A percentile compares a stretch with the other conserved stretches of the same genome.
These are phyloP conservation scores for Ceratobasidium sp. DNA, from an alignment of 1,284 basidiomycete species.

Conservation along the genomic window DNA sequence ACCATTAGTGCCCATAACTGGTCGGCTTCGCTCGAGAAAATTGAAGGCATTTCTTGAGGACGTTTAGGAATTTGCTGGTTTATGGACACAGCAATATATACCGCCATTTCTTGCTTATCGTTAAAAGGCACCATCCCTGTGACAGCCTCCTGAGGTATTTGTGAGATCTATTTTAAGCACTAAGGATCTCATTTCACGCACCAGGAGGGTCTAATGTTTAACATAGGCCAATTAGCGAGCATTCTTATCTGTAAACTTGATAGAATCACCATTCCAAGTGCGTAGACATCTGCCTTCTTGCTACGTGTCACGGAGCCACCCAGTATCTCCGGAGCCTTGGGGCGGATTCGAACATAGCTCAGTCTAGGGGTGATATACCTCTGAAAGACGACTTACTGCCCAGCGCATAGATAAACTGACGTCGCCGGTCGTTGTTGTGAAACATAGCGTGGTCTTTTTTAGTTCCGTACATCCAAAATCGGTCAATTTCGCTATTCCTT, in stretches of 20 bases:
- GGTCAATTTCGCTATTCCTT: neutral
- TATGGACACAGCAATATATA: neutral
- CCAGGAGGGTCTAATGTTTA: neutral
- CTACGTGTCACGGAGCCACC: neutral
- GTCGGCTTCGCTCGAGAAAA: neutral
- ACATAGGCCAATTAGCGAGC: neutral
- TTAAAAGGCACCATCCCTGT: neutral
- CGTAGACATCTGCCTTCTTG: neutral
- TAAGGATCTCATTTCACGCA: neutral
- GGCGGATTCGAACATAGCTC: no score
- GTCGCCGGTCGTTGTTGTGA: neutral
- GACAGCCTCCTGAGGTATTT: neutral
- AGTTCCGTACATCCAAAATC: slow-evolving; percentile 6
- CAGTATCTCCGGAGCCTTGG: neutral
- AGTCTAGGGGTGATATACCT: neutral
- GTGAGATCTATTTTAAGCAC: neutral
- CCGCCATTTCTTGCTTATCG: neutral
- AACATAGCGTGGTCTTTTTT: neutral
- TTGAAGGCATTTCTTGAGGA: neutral
- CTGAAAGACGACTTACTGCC: neutral
- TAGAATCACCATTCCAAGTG: neutral
- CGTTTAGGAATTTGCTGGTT: neutral
- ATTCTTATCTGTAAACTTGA: neutral
- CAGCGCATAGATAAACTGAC: neutral
- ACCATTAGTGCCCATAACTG: neutral